phyloP scores from a whole-genome alignment of 108 stramenopile genomes.

The Skeletonema potamos region DNA sequence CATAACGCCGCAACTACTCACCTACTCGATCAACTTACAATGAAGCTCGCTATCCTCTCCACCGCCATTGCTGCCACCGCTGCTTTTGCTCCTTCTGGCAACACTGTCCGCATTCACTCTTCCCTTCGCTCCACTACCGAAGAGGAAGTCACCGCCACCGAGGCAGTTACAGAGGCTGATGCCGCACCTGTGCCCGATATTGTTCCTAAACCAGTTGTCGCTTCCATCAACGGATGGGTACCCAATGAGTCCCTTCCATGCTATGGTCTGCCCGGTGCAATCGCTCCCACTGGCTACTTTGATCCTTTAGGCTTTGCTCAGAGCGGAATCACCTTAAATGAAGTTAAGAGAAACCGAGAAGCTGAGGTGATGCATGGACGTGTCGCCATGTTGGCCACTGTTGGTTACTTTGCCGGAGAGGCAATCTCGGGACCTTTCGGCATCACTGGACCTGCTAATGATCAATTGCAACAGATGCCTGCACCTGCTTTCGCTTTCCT shows the following conservation, averaged over 20 bases:
- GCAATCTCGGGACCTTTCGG: constrained; percentile 46
- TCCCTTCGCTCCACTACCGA: constrained; percentile 9
- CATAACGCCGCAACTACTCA: neutral
- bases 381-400: constrained; percentile 71
- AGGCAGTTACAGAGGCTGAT: constrained; percentile 2
- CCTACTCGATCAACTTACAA: neutral
- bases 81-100: constrained; percentile 27
- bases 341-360: constrained; percentile 67
- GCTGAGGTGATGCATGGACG: constrained; percentile 74
- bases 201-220: constrained; percentile 14
- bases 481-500: constrained; percentile 39
- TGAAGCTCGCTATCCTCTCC: constrained; percentile 39
- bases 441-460: constrained; percentile 76
- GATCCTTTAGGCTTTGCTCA: constrained; percentile 78
- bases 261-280: constrained; percentile 67
- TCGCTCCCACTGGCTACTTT: constrained; percentile 62
- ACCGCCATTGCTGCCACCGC: constrained; percentile 10
- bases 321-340: constrained; percentile 49
- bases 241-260: constrained; percentile 40
- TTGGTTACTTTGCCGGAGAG: constrained; percentile 53
- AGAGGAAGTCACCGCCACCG: constrained; percentile 2
- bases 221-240: constrained; percentile 64
- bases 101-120: neutral
- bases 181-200: constrained; percentile 4
- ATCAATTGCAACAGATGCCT: constrained; percentile 69